Evolutionary conservation across 768 basidiomycete species (phyloP).

Genomic region (Hirschioporus abietinus): DNA sequence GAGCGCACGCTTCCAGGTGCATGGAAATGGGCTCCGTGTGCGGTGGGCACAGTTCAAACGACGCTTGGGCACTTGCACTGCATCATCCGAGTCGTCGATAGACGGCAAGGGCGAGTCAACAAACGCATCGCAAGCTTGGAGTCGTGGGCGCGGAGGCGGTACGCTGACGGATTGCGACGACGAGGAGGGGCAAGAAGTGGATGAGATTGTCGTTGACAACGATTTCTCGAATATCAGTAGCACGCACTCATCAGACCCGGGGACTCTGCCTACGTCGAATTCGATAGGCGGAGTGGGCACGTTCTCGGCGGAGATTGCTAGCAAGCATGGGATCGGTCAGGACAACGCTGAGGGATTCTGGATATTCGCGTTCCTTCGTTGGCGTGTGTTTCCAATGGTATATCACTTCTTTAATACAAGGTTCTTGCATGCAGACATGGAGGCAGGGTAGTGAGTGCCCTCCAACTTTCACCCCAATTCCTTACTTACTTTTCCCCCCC

Average conservation of each 20-base stretch:
- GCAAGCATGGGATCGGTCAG: no score
- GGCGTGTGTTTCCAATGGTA: constrained; percentile 9
- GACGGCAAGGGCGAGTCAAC: constrained; percentile 15
- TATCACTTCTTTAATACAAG: constrained; percentile 6
- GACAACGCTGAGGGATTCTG: background rate
- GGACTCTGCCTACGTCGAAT: background rate
- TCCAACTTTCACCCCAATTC: background rate
- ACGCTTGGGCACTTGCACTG: constrained; percentile 48
- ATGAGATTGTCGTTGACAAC: constrained; percentile 13
- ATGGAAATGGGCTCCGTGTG: constrained; percentile 25
- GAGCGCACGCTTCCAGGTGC: constrained; percentile 30
- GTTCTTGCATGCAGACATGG: constrained; percentile 8
- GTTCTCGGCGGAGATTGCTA: background rate
- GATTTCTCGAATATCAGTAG: background rate
- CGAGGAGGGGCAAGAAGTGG: constrained; percentile 5
- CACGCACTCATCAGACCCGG: background rate
- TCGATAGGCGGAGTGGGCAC: background rate
- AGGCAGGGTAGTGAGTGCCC: constrained; percentile 6
- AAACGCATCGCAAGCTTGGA: background rate
- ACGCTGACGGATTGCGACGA: background rate
- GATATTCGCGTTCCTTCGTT: constrained; percentile 6
- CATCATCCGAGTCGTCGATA: constrained; percentile 14
- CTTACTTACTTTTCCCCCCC: background rate
- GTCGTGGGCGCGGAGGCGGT: background rate
- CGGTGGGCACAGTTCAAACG: constrained; percentile 49